Conservation (phyloP, 2,329 filamentous ascomycete genomes). For the Arthrobotrys sphaeroides region DNA sequence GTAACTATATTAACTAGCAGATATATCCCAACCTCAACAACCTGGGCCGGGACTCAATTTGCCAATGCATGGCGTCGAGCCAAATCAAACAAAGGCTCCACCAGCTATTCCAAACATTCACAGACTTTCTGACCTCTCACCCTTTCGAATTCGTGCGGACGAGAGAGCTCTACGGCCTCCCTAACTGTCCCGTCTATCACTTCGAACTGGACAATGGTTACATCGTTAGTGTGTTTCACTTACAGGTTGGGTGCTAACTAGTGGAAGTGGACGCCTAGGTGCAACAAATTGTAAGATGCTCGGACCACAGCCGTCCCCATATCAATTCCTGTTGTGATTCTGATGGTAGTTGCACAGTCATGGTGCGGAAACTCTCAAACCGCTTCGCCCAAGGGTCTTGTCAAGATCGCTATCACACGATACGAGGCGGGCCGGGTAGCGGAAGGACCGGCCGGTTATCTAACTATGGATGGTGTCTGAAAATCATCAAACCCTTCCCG, state of each 20-base stretch:
- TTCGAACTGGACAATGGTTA: conserved; percentile 43
- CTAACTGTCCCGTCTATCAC: conserved; percentile 46
- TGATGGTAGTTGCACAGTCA: conserved; percentile 25
- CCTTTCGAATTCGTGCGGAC: neutral
- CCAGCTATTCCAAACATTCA: conserved; percentile 40
- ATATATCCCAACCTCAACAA: conserved; percentile 51
- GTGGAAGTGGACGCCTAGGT: conserved; percentile 43
- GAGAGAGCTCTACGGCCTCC: conserved; percentile 44
- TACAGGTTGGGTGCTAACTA: conserved; percentile 33
- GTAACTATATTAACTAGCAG: conserved; percentile 43
- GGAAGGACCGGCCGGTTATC: conserved; percentile 37
- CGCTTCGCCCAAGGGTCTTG: conserved; percentile 4
- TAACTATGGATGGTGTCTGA: conserved; percentile 12
- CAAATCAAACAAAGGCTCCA: conserved; percentile 47
- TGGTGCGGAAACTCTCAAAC: conserved; percentile 10
- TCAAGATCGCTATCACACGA: conserved; percentile 34
- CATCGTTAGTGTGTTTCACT: conserved; percentile 53
- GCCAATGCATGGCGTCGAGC: conserved; percentile 50
- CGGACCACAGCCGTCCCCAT: conserved; percentile 23
- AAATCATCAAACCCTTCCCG: conserved; percentile 25
- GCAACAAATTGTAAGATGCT: conserved; percentile 38
- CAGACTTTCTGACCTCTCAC: conserved; percentile 40
- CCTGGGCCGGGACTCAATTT: conserved; percentile 43
- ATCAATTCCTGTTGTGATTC: neutral
- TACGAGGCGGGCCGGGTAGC: conserved; percentile 38